Evolutionary conservation across 2,329 filamentous ascomycete genomes (phyloP).

Genomic region (Fusarium citri): DNA sequence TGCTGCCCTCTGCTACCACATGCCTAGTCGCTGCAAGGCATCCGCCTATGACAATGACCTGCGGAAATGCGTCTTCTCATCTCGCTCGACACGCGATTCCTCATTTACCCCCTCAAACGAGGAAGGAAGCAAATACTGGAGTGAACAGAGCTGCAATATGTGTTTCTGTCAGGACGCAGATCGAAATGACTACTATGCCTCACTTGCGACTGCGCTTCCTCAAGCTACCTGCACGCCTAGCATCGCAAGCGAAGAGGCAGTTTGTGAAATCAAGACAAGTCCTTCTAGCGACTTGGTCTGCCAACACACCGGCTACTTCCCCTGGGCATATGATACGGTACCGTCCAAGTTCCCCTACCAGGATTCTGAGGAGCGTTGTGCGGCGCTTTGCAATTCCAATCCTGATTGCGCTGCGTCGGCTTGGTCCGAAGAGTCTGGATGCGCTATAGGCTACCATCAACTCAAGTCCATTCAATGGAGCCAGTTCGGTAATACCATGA

Average conservation of each 20-base stretch:
- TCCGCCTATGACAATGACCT: background rate
- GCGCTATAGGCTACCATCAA: background rate
- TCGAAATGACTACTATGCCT: background rate
- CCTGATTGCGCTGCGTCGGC: constrained; percentile 1
- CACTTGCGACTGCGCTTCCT: background rate
- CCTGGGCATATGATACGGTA: background rate
- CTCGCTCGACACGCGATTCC: background rate
- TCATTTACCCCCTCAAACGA: background rate
- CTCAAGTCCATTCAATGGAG: background rate
- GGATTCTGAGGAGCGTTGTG: constrained; percentile 6
- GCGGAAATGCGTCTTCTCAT: constrained; percentile 12
- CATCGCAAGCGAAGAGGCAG: background rate
- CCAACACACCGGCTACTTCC: constrained; percentile 7
- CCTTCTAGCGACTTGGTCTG: background rate
- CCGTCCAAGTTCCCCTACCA: constrained; percentile 11
- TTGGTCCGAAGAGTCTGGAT: constrained; percentile 7
- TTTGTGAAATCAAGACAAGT: background rate
- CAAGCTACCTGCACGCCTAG: background rate
- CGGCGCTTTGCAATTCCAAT: constrained; percentile 13
- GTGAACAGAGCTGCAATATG: constrained; percentile 11
- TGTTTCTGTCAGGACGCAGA: constrained; percentile 20
- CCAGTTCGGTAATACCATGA: background rate
- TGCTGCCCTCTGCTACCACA: constrained; percentile 16
- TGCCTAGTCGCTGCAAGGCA: constrained; percentile 22
- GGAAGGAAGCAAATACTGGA: background rate